phyloP scores from a whole-genome alignment of 129 eudicot species.

The Artemisia argyi region DNA sequence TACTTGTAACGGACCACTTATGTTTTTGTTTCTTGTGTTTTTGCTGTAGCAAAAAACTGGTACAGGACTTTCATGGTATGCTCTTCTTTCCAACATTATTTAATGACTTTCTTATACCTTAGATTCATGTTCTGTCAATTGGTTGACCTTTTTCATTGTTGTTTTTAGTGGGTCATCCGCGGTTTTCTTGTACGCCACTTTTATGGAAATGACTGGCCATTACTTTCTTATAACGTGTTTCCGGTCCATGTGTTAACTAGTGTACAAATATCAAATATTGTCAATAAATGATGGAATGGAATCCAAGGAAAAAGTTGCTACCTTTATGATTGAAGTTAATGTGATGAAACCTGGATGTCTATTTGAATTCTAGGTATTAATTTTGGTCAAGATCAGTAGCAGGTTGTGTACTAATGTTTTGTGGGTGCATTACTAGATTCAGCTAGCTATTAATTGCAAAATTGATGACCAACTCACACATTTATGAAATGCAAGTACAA shows the following conservation, averaged over 20 bases:
- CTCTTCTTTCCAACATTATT: background rate
- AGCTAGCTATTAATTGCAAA: constrained; percentile 16
- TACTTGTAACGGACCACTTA: constrained; percentile 38
- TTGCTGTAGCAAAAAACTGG: background rate
- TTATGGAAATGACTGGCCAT: background rate
- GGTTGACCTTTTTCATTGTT: background rate
- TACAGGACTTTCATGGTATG: background rate
- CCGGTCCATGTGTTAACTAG: background rate
- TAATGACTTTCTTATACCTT: background rate
- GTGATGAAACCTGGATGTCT: background rate
- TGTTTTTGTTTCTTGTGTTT: constrained; percentile 7
- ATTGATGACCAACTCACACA: constrained; percentile 8
- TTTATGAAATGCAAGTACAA: background rate
- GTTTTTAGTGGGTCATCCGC: background rate
- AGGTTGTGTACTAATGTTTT: constrained; percentile 13
- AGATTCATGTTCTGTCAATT: background rate
- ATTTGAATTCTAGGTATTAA: constrained; percentile 6
- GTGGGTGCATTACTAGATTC: constrained; percentile 14
- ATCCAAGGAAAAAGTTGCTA: too few species aligned
- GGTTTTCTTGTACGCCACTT: too few species aligned
- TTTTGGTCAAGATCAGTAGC: constrained; percentile 9
- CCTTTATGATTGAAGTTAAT: background rate
- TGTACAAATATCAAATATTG: background rate
- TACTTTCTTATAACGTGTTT: background rate
- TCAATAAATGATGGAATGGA: too few species aligned